Conservation (phyloP, 2,329 filamentous ascomycete species). For the Fusarium buxicola region DNA sequence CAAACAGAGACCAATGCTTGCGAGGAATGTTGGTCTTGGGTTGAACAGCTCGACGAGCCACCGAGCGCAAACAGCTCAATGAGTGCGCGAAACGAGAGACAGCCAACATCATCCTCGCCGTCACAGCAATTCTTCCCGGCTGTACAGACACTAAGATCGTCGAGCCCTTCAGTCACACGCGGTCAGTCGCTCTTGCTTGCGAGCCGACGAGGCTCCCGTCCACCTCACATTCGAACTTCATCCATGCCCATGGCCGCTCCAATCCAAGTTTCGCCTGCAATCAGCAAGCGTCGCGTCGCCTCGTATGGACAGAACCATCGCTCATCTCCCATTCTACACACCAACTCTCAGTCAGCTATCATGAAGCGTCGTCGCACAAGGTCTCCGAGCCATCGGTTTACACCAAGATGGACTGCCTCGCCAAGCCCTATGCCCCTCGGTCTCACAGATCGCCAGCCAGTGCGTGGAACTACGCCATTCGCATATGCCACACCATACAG, state of each 20-base stretch:
- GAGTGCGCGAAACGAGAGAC: conserved; percentile 56
- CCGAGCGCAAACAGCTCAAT: conserved; percentile 59
- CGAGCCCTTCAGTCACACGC: conserved; percentile 50
- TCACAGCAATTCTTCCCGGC: conserved; percentile 50
- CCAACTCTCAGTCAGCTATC: conserved; percentile 47
- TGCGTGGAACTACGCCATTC: conserved; percentile 66
- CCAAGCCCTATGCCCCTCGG: conserved; percentile 57
- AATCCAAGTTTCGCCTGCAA: conserved; percentile 54
- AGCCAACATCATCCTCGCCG: conserved; percentile 57
- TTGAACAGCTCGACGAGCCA: conserved; percentile 71
- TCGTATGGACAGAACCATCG: conserved; percentile 55
- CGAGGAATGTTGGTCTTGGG: conserved; percentile 73
- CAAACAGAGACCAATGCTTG: conserved; percentile 60
- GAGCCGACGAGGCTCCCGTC: conserved; percentile 57
- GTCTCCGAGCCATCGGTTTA: conserved; percentile 68
- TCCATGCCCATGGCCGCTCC: conserved; percentile 62
- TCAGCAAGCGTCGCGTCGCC: conserved; percentile 58
- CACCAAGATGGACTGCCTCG: conserved; percentile 66
- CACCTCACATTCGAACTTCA: conserved; percentile 62
- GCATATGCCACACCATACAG: conserved; percentile 83
- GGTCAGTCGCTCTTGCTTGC: conserved; percentile 55
- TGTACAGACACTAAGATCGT: conserved; percentile 44
- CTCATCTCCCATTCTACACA: conserved; percentile 48
- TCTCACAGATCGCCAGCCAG: conserved; percentile 50
- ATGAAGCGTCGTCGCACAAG: conserved; percentile 66